These are phyloP conservation scores for Aspergillus fructus DNA, from an alignment of 2,329 filamentous ascomycete species.

Conservation along the genomic window DNA sequence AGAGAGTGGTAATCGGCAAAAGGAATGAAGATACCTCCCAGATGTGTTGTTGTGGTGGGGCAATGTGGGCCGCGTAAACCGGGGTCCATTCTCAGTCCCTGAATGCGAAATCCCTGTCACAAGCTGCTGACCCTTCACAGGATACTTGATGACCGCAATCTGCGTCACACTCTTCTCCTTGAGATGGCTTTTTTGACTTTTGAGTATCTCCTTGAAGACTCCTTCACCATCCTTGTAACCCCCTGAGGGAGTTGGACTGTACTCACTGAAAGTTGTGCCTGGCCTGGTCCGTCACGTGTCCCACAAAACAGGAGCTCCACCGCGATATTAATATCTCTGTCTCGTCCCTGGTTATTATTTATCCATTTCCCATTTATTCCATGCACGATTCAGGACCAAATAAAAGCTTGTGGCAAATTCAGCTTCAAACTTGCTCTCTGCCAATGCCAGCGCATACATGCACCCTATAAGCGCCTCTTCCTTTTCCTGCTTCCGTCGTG, in stretches of 20 bases:
- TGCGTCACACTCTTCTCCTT: neutral
- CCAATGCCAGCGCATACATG: neutral
- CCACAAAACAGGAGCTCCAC: neutral
- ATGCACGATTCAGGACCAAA: neutral
- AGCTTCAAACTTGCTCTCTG: neutral
- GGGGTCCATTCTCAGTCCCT: conserved; percentile 11
- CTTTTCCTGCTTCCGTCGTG: neutral
- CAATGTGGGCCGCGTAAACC: conserved; percentile 9
- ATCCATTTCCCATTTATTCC: neutral
- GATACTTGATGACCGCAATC: neutral
- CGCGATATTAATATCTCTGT: neutral
- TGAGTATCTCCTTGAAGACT: neutral
- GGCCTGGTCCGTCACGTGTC: neutral
- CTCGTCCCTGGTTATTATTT: neutral
- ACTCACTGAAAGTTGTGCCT: neutral
- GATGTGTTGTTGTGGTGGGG: conserved; percentile 12
- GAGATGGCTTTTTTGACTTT: neutral
- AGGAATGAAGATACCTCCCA: conserved; percentile 16
- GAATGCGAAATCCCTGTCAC: conserved; percentile 3
- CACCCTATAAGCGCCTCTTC: neutral
- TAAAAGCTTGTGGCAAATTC: neutral
- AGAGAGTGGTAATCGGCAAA: neutral
- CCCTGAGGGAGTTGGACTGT: too few relatives aligned
- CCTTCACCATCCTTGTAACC: too few relatives aligned
- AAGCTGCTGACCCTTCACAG: neutral